Base-by-base conservation (phyloP, 2,329 filamentous ascomycete genomes). In the Chalara sp. region DNA sequence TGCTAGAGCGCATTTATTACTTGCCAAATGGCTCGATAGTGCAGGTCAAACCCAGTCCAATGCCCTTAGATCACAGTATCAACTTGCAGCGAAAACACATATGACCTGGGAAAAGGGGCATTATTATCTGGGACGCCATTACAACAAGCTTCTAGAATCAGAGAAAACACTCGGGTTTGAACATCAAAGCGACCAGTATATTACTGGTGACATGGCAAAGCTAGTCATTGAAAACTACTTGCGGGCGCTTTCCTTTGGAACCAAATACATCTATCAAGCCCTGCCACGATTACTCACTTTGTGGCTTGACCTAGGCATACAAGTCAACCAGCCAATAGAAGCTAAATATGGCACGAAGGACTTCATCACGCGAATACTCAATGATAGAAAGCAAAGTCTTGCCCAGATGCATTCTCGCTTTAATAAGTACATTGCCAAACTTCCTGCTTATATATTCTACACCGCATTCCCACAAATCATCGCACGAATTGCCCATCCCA, bases 201-300 rank as follows among this genome's bases (percentile, higher is more conserved):
- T 93, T 50, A 87, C 81, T 8, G 95, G 93, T 39, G 91, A 96
- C 65, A 81, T 85, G 21, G 84, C 89, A 2, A 90, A 91, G 63
- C 77, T 96, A 12, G 88, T 99, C 35, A 88, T 97, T 57, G 90
- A 96, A 62, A 96, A 95, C 64, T 96, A 95, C 63, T 75, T 96
- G 43, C 82, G 92, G 31, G 95, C 91, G 3, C 78, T 96, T 43
- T 83, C 84, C 31, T 92, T 85, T 58, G 93, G 93, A 32, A 93
- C 89, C 44, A 99, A 97, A 69, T 96, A 97, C 67, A 81, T 96
- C 42, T 95, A 96, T 62, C 91, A 97, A 67, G 96, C 91, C 0
- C 74, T 99, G 33, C 95, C 93, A 0, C 87, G 95, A 55, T 78
- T 96, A 44, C 71, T 99, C 40, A 99, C 93, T 0, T 75, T 99